Evolutionary conservation across 2,329 filamentous ascomycete species (phyloP).

Genomic region (Lizonia empirigonia): DNA sequence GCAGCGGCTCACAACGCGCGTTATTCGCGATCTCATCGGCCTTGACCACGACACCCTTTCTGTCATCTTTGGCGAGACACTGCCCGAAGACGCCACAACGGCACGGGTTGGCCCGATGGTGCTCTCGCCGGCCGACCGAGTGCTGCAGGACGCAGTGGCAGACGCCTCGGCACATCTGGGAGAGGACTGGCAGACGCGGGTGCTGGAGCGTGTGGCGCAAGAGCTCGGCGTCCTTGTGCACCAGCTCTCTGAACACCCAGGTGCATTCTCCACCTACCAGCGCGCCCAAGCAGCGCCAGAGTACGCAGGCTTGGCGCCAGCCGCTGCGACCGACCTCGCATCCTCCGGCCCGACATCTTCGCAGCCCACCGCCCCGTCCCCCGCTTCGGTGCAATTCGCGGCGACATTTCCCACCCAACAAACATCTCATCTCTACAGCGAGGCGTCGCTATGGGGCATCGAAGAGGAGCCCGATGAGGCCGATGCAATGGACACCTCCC

Average conservation of each 20-base stretch:
- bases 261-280: constrained; percentile 83
- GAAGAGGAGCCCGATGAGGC: constrained; percentile 62
- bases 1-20: constrained; percentile 79
- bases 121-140: constrained; percentile 24
- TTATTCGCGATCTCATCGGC: constrained; percentile 87
- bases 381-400: constrained; percentile 53
- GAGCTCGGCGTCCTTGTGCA: constrained; percentile 86
- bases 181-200: constrained; percentile 71
- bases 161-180: constrained; percentile 44
- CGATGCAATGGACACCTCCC: constrained; percentile 54
- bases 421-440: constrained; percentile 43
- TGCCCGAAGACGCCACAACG: constrained; percentile 57
- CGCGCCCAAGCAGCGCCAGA: constrained; percentile 64
- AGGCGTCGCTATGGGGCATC: constrained; percentile 69
- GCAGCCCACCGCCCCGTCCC: constrained; percentile 35
- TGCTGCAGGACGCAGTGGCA: constrained; percentile 27
- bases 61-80: constrained; percentile 81
- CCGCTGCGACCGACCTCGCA: constrained; percentile 28
- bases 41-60: constrained; percentile 85
- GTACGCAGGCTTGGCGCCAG: constrained; percentile 74
- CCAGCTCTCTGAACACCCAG: constrained; percentile 83
- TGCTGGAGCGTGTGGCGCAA: constrained; percentile 82
- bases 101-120: constrained; percentile 29
- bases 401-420: constrained; percentile 53
- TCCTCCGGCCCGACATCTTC: constrained; percentile 35